These are phyloP conservation scores for Puccinia novopanici DNA, from an alignment of 1,284 basidiomycete genomes.

Conservation along the genomic window DNA sequence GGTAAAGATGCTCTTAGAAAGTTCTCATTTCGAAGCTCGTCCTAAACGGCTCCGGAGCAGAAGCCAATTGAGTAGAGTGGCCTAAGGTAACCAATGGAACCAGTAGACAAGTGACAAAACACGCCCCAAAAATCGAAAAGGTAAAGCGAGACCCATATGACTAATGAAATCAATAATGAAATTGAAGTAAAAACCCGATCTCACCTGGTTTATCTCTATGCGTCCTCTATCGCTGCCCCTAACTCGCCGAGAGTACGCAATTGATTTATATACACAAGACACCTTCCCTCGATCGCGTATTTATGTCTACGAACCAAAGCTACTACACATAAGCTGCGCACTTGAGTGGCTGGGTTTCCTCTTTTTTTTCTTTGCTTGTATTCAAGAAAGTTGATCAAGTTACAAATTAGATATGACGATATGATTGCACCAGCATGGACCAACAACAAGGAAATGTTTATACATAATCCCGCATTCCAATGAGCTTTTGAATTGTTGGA, in stretches of 20 bases:
- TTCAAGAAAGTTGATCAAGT: not conserved
- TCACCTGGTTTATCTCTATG: slow-evolving; percentile 17
- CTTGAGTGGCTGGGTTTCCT: not conserved
- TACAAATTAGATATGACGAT: slow-evolving; percentile 4
- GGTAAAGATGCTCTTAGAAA: not conserved
- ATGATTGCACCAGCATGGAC: not conserved
- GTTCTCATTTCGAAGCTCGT: not conserved
- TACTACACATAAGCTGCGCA: not conserved
- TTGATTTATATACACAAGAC: too few species aligned
- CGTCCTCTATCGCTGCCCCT: slow-evolving; percentile 8
- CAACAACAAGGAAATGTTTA: not conserved
- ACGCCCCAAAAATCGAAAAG: not conserved
- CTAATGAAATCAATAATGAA: too few species aligned
- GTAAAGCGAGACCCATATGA: not conserved
- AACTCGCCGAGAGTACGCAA: too few species aligned
- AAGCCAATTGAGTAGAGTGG: not conserved
- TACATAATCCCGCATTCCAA: not conserved
- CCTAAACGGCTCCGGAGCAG: not conserved
- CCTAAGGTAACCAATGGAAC: not conserved
- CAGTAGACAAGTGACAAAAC: too few species aligned
- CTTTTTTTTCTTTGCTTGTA: not conserved
- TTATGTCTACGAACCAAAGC: slow-evolving; percentile 13
- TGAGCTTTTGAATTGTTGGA: slow-evolving; percentile 1
- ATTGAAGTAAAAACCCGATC: slow-evolving; percentile 12
- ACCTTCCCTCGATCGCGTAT: slow-evolving; percentile 14